phyloP scores from a whole-genome alignment of 768 basidiomycete species.

The Dioszegia crocea region DNA sequence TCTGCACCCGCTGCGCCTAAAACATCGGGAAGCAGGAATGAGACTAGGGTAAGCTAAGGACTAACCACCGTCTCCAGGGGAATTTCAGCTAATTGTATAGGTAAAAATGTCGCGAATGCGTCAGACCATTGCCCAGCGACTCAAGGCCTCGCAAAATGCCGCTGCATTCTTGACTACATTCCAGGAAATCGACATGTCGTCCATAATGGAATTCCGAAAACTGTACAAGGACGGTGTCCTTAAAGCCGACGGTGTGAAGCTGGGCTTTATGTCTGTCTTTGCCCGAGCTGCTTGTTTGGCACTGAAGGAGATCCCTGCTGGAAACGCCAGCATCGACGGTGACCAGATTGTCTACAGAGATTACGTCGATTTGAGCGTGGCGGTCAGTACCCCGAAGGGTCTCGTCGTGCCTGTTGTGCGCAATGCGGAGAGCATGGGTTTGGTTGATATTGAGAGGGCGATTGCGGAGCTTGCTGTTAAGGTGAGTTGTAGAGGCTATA shows the following conservation, averaged over 20 bases:
- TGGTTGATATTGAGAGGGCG: constrained; percentile 88
- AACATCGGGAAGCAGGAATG: constrained; percentile 62
- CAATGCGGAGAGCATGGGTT: constrained; percentile 78
- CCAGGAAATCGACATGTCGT: constrained; percentile 99
- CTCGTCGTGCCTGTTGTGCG: constrained; percentile 93
- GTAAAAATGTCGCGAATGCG: constrained; percentile 99
- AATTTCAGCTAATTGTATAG: constrained; percentile 48
- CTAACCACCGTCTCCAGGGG: not conserved
- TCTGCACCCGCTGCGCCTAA: constrained; percentile 47
- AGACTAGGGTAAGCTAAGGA: constrained; percentile 67
- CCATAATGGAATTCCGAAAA: constrained; percentile 84
- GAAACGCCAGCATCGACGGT: constrained; percentile 85
- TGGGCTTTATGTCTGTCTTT: constrained; percentile 98
- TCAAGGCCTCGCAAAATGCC: constrained; percentile 96
- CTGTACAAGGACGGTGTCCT: constrained; percentile 87
- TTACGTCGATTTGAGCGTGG: constrained; percentile 79
- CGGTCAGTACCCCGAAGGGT: constrained; percentile 95
- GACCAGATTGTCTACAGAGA: constrained; percentile 80
- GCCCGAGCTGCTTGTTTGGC: constrained; percentile 79
- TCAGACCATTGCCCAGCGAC: constrained; percentile 88
- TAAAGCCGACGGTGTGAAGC: constrained; percentile 89
- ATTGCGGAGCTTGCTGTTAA: constrained; percentile 88
- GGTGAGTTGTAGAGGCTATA: constrained; percentile 29
- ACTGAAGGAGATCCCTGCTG: constrained; percentile 83
- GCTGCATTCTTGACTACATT: constrained; percentile 97